These are phyloP conservation scores for Herpetospermum pedunculosum DNA, from an alignment of 306 rosid species.

Conservation along the genomic window DNA sequence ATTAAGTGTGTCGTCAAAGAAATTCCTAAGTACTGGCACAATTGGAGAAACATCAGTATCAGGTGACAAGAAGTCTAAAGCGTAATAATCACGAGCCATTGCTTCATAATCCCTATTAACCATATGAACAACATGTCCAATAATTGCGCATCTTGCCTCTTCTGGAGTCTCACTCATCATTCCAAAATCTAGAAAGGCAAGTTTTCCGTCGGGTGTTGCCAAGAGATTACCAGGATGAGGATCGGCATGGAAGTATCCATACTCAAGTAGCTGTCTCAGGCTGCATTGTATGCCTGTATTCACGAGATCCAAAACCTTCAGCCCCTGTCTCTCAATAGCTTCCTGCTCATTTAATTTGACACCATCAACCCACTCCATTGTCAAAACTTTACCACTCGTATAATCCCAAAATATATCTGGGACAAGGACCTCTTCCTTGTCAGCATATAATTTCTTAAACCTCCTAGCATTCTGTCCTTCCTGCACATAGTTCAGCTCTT, in stretches of 20 bases:
- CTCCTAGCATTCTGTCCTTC: slow-evolving; percentile 90
- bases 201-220: slow-evolving; percentile 93
- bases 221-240: slow-evolving; percentile 99
- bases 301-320: slow-evolving; percentile 75
- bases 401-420: slow-evolving; percentile 92
- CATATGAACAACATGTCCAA: slow-evolving; percentile 96
- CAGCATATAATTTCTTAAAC: slow-evolving; percentile 85
- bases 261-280: slow-evolving; percentile 86
- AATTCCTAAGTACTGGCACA: slow-evolving; percentile 73
- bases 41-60: slow-evolving; percentile 84
- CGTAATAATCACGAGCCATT: slow-evolving; percentile 93
- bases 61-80: slow-evolving; percentile 66
- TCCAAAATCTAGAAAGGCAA: slow-evolving; percentile 94
- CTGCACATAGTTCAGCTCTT: slow-evolving; percentile 99
- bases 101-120: slow-evolving; percentile 96
- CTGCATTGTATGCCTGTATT: slow-evolving; percentile 87
- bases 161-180: slow-evolving; percentile 99
- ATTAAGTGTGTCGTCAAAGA: slow-evolving; percentile 82
- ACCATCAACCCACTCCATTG: slow-evolving; percentile 93
- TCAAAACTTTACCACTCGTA: slow-evolving; percentile 74
- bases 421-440: slow-evolving; percentile 73
- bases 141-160: slow-evolving; percentile 76
- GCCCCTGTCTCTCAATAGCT: slow-evolving; percentile 83
- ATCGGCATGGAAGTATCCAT: slow-evolving; percentile 96
- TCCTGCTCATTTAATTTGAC: slow-evolving; percentile 84